phyloP scores from a whole-genome alignment of 495 filamentous ascomycete species.

The Evansstolkia leycettana region DNA sequence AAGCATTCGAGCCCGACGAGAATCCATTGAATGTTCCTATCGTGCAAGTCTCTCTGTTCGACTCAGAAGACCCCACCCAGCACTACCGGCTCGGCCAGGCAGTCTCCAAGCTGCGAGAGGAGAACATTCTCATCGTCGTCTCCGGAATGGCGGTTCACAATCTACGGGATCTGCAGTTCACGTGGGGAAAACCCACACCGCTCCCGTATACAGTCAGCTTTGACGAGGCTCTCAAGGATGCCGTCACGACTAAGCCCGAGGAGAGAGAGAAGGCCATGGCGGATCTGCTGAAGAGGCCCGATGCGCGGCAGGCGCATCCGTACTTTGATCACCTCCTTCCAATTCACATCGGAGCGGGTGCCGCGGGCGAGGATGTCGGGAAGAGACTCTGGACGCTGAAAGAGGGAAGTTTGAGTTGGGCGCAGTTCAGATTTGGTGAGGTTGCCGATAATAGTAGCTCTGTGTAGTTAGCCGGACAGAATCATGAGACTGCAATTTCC shows the following conservation, averaged over 20 bases:
- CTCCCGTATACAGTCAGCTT: conserved; percentile 63
- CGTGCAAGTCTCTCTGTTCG: conserved; percentile 70
- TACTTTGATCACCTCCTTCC: conserved; percentile 73
- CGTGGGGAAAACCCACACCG: conserved; percentile 30
- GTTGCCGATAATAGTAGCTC: conserved; percentile 26
- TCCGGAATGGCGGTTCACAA: conserved; percentile 89
- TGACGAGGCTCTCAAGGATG: conserved; percentile 66
- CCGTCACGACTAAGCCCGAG: conserved; percentile 37
- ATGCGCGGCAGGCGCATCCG: conserved; percentile 70
- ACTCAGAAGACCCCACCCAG: conserved; percentile 51
- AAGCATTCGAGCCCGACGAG: conserved; percentile 54
- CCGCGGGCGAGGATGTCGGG: conserved; percentile 50
- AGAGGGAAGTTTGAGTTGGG: conserved; percentile 62
- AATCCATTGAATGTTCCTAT: conserved; percentile 70
- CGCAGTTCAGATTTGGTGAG: conserved; percentile 62
- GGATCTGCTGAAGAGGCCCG: conserved; percentile 44
- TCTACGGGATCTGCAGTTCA: conserved; percentile 48
- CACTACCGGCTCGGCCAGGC: conserved; percentile 65
- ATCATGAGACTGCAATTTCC: neutral
- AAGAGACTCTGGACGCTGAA: conserved; percentile 51
- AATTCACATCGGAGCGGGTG: conserved; percentile 61
- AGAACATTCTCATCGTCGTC: conserved; percentile 60
- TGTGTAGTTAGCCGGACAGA: conserved; percentile 3
- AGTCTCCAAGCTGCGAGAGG: conserved; percentile 52
- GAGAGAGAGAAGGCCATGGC: conserved; percentile 50